Base-by-base conservation (phyloP, 208 protist genomes). In the Leishmania tropica region DNA sequence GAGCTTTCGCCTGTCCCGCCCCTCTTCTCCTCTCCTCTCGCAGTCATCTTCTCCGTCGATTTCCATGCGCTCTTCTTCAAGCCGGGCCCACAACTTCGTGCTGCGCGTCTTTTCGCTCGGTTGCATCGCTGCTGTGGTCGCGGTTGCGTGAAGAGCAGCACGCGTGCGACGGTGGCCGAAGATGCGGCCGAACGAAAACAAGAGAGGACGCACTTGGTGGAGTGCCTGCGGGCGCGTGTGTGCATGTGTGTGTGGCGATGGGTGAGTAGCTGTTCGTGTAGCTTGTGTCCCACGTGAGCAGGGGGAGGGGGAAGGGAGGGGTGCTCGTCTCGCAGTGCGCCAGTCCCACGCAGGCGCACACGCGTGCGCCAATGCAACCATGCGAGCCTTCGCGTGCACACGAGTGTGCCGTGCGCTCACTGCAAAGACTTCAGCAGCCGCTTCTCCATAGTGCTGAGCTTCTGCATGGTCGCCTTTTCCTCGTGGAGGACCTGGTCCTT, bases 381-480 rank as follows among this genome's bases (percentile, higher is more conserved):
- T 51, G 24, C 10, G 37, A 6, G 28, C 17, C 35, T 51, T n/a
- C 10, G 21, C 68, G 28, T 1, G 68, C 42, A 17, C 42, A 8
- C 42, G 24, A 10, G 19, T 1, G 68, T 15, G 3, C 37, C 28
- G 24, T n/a, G 68, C 10, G 68, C 68, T 73, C 78, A 86, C 54
- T 64, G 35, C 60, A 86, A 62, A 1, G 48, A 72, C 15, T 70
- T 35, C 2, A 89, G 56, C 28, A 89, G n/a, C 10, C 75, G 68
- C 40, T 75, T 75, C 70, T 89, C 86, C 74, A 81, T 80, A 40
- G 71, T n/a, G 60, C 86, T 87, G 35, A 89, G 81, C 71, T 87
- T 89, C 42, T 56, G 60, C 78, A 65, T 54, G 40, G 17, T 60
- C 0, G 47, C 48, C 37, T 83, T 81, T 56, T 84, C 80, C 47